These are phyloP conservation scores for Cutaneotrichosporon dermatis DNA, from an alignment of 1,284 basidiomycete genomes.

Conservation along the genomic window DNA sequence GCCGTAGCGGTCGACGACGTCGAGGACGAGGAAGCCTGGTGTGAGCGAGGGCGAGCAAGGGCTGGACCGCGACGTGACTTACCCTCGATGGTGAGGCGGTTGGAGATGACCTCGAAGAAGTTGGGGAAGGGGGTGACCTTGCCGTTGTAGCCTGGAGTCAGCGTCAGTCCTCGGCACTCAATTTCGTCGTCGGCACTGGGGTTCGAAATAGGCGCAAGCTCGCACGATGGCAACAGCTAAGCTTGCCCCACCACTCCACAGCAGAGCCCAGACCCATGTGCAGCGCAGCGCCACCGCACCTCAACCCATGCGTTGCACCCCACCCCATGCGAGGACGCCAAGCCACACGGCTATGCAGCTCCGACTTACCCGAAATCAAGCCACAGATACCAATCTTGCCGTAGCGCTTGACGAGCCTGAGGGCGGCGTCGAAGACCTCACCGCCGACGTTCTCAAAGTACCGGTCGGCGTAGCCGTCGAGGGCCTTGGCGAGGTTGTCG, in stretches of 20 bases:
- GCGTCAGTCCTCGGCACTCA: no score
- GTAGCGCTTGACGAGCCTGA: constrained; percentile 44
- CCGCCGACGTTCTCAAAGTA: constrained; percentile 52
- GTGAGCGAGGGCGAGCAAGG: no score
- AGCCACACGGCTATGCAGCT: no score
- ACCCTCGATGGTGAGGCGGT: constrained; percentile 48
- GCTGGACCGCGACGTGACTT: no score
- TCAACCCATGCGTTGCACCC: no score
- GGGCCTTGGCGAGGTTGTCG: constrained; percentile 35
- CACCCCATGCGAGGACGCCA: no score
- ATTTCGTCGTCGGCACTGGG: no score
- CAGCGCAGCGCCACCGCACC: no score
- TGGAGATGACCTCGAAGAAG: constrained; percentile 44
- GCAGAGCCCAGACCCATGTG: no score
- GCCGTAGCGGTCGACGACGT: constrained; percentile 27
- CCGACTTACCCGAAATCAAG: constrained; percentile 15
- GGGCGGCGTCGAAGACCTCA: constrained; percentile 42
- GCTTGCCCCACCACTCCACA: no score
- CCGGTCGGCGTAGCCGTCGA: constrained; percentile 35
- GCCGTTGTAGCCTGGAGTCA: constrained; percentile 10
- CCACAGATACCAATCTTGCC: constrained; percentile 52
- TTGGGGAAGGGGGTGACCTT: constrained; percentile 21
- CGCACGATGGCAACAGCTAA: no score
- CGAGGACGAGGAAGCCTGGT: constrained; percentile 46
- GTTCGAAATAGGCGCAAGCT: no score